Base-by-base conservation (phyloP, 257 asterid genomes). In the Przewalskia tangutica region DNA sequence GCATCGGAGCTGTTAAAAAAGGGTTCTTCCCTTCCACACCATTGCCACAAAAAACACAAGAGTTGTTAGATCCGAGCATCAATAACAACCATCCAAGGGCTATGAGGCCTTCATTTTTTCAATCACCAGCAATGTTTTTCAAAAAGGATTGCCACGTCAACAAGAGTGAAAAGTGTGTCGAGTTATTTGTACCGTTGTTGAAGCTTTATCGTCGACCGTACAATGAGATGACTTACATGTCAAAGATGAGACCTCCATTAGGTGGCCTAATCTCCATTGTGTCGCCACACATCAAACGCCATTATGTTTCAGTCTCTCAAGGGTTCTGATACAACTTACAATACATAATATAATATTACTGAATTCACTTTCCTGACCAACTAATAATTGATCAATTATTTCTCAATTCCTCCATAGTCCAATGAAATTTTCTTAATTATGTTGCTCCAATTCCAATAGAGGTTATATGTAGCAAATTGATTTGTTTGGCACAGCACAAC, bases 241-340 rank as follows among this genome's bases (percentile, higher is more conserved):
- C 98, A 16, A 93, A 92, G 86, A 93, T 95, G 97, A 89, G 88
- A 81, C 98, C 98, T 0, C 98, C 98, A 0, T 86, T 93, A 0
- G 97, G 98, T 2, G 98, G 98, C 36, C 91, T 93, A 53, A 86
- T 95, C 82, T 93, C 98, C 14, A 93, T 95, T 64, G 92, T 95
- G 18, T 85, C 98, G 13, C 93, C 97, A 0, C 97, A 91, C 0
- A 23, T 92, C 20, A 86, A 78, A 56, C 90, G 97, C 20, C 80
- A 90, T 62, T 93, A 93, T 89, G 64, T 92, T 84, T 95, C 98
- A 4, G 84, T 90, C 54, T 95, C 98, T 27, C 98, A 93, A 75
- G 91, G 97, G 82, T 95, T 92, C 83, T 93, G 92, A 93, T 84
- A 4, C 58, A 53, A 53, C 58, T 53, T 53, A 13, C 16, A 53